These are phyloP conservation scores for Durusdinium trenchii DNA, from an alignment of 73 alveolate species.

Conservation along the genomic window DNA sequence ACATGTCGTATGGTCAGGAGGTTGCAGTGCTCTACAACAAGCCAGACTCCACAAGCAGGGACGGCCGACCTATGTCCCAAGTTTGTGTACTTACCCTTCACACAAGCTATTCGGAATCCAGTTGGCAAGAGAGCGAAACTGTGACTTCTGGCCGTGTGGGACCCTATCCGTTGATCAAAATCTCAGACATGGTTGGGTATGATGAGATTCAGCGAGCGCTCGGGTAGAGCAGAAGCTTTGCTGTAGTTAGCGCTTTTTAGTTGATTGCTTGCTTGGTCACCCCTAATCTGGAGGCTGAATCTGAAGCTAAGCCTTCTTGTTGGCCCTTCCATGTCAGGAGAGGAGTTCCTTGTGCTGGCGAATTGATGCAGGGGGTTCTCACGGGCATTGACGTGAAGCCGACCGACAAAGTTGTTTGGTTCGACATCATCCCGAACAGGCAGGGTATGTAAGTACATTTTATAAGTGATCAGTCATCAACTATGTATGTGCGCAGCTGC, in stretches of 20 bases:
- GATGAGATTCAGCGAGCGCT: background rate
- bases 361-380: too few species aligned
- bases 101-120: background rate
- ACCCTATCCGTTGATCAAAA: background rate
- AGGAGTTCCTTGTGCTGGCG: too few species aligned
- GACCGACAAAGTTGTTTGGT: background rate
- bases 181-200: background rate
- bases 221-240: background rate
- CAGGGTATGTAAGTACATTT: background rate
- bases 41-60: background rate
- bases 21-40: background rate
- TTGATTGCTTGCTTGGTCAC: too few species aligned
- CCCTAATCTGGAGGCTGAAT: too few species aligned
- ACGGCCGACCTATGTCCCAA: background rate
- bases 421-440: constrained; percentile 24
- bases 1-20: background rate
- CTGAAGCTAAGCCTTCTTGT: too few species aligned
- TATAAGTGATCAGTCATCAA: too few species aligned
- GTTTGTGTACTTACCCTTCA: background rate
- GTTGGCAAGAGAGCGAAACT: background rate
- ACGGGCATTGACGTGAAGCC: background rate
- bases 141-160: background rate
- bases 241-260: too few species aligned
- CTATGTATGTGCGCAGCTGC: too few species aligned
- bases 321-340: too few species aligned